Conservation (phyloP, 2,329 filamentous ascomycete species). For the Nothophaeocryptopus gaeumannii region DNA sequence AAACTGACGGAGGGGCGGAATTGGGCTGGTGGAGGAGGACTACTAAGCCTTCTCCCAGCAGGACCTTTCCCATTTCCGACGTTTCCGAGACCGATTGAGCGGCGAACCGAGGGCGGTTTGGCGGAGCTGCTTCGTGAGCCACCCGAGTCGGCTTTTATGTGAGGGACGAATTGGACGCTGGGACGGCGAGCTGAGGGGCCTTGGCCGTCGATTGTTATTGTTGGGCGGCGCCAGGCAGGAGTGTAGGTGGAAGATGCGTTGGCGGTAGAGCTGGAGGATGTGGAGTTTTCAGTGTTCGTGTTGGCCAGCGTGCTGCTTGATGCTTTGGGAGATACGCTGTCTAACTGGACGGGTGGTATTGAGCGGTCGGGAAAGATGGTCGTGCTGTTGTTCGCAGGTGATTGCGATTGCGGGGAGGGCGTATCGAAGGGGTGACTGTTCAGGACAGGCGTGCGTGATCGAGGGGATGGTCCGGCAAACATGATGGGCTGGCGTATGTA, state of each 20-base stretch:
- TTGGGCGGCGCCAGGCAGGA: conserved; percentile 34
- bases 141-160: conserved; percentile 21
- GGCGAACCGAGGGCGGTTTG: conserved; percentile 24
- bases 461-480: conserved; percentile 19
- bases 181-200: conserved; percentile 28
- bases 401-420: conserved; percentile 17
- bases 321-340: conserved; percentile 7
- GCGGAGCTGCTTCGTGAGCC: conserved; percentile 32
- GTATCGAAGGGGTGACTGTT: conserved; percentile 8
- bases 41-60: conserved; percentile 28
- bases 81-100: conserved; percentile 10
- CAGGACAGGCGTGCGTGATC: conserved; percentile 20
- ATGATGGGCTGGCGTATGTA: conserved; percentile 3
- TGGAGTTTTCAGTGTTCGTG: not conserved
- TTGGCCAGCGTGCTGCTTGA: conserved; percentile 7
- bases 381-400: conserved; percentile 8
- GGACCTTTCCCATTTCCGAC: conserved; percentile 12
- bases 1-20: conserved; percentile 70
- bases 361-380: conserved; percentile 27
- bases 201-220: conserved; percentile 25
- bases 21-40: conserved; percentile 41
- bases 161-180: conserved; percentile 38
- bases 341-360: conserved; percentile 24
- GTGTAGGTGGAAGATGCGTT: conserved; percentile 23
- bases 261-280: conserved; percentile 6